Base-by-base conservation (phyloP, 2,329 filamentous ascomycete genomes). In the Apiospora kogelbergensis region DNA sequence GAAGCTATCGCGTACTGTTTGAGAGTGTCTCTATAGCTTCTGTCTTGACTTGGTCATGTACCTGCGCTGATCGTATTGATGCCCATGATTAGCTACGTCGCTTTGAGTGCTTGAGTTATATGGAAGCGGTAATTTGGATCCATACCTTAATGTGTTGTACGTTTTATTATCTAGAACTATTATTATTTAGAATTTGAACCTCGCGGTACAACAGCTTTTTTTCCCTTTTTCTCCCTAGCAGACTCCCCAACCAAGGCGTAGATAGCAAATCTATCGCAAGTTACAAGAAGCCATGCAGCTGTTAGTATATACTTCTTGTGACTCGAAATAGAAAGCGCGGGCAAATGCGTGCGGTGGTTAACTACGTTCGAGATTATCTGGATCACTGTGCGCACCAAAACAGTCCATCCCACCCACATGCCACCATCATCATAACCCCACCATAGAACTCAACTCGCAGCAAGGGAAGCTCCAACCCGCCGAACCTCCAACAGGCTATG, bases 361-460 rank as follows among this genome's bases (percentile, higher is more conserved):
- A 65, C 17, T 40, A 22, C 11, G 17, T 20, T 10, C 22, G 37
- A 33, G 30, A 6, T 7, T 60, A n/a, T 37, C 17, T 60, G 48
- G 17, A 33, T 30, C 46, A 17, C 53, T 60, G 53, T 20, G 53
- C 17, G 53, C 22, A 37, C 30, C 30, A 42, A 65, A 42, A 42
- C 15, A 26, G 40, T 17, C 42, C 40, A 45, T 65, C 42, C 63
- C 42, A 65, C 42, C 63, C 42, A 65, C 63, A 65, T 65, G 63
- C 37, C 69, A 60, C 66, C 26, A 46, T 65, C 68, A 53, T 44
- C 46, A 67, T 60, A 60, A 67, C 63, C 63, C 63, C 63, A 65
- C 63, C 63, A 65, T 65, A 41, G 37, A 65, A 65, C 42, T 41
- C 41, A 22, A 42, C 53, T 60, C 17, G 10, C 53, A 6, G 30